These are phyloP conservation scores for Blastobotrys illinoisensis DNA, from an alignment of 1,139 yeast genomes.

Conservation along the genomic window DNA sequence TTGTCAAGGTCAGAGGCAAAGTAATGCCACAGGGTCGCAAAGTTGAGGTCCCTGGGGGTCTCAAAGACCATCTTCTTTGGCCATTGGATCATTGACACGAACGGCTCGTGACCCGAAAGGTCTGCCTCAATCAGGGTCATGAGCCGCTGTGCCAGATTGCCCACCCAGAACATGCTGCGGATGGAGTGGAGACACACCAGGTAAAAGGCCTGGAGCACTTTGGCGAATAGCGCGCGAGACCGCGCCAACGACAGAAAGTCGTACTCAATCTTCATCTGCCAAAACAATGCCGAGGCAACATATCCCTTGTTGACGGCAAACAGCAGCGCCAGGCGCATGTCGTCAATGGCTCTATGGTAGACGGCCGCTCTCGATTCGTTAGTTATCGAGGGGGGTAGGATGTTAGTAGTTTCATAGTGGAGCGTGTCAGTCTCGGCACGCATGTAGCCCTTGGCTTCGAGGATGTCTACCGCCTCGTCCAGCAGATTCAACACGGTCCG, in stretches of 20 bases:
- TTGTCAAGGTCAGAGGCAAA: background rate
- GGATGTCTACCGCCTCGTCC: slow-evolving; percentile 1
- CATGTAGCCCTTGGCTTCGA: background rate
- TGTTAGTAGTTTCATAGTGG: background rate
- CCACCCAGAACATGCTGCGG: slow-evolving; percentile 19
- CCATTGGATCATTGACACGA: background rate
- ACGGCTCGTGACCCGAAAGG: background rate
- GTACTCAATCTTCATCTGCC: slow-evolving; percentile 18
- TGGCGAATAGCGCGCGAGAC: slow-evolving; percentile 17
- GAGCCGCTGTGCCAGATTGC: slow-evolving; percentile 13
- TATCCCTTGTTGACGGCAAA: slow-evolving; percentile 2
- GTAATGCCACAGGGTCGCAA: background rate
- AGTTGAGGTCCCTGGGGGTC: background rate
- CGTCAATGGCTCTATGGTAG: slow-evolving; percentile 5
- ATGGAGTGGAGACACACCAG: slow-evolving; percentile 17
- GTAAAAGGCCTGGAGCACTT: slow-evolving; percentile 17
- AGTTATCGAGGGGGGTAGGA: background rate
- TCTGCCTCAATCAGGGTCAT: slow-evolving; percentile 1
- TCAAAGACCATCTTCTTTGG: background rate
- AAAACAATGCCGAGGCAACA: slow-evolving; percentile 12
- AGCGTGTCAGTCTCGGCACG: background rate
- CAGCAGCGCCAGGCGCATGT: slow-evolving; percentile 3
- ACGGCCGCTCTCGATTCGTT: background rate
- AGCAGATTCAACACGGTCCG: background rate
- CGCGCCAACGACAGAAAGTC: slow-evolving; percentile 20